phyloP scores from a whole-genome alignment of 164 flowering plant species.

The Cinnamomum chago region DNA sequence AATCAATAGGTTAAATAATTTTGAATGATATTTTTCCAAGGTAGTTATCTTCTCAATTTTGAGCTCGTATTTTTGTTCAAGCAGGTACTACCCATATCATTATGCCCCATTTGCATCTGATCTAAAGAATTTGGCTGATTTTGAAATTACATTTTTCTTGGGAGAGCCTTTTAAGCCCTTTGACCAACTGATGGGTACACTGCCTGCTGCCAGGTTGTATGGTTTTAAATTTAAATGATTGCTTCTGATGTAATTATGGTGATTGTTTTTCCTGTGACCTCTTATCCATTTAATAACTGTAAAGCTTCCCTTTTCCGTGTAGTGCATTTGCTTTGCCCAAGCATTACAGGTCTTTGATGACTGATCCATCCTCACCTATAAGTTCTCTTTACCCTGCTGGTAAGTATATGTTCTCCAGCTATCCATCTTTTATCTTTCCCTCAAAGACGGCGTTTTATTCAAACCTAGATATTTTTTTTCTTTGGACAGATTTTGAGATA shows the following conservation, averaged over 20 bases:
- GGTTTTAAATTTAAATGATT: neutral
- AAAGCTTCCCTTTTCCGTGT: conserved; percentile 18
- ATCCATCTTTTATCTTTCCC: neutral
- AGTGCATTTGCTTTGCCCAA: conserved; percentile 85
- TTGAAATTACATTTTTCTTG: conserved; percentile 85
- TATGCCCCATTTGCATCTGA: conserved; percentile 99
- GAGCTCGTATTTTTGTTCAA: conserved; percentile 11
- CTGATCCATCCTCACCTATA: conserved; percentile 79
- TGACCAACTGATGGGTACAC: conserved; percentile 96
- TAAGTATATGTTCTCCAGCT: conserved; percentile 17
- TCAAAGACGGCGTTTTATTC: neutral
- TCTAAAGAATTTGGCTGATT: conserved; percentile 70
- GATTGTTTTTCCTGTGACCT: neutral
- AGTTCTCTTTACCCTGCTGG: conserved; percentile 77
- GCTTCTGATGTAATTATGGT: neutral
- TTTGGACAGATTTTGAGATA: conserved; percentile 75
- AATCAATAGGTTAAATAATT: neutral
- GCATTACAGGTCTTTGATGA: conserved; percentile 75
- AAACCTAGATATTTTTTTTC: conserved; percentile 12
- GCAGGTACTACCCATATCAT: conserved; percentile 96
- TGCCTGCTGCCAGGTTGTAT: conserved; percentile 87
- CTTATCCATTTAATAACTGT: neutral
- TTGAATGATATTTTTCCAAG: neutral
- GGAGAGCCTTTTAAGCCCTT: conserved; percentile 98
- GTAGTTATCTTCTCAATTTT: neutral